Conservation (phyloP, 306 rosid genomes). For the Prunus fruticosa region DNA sequence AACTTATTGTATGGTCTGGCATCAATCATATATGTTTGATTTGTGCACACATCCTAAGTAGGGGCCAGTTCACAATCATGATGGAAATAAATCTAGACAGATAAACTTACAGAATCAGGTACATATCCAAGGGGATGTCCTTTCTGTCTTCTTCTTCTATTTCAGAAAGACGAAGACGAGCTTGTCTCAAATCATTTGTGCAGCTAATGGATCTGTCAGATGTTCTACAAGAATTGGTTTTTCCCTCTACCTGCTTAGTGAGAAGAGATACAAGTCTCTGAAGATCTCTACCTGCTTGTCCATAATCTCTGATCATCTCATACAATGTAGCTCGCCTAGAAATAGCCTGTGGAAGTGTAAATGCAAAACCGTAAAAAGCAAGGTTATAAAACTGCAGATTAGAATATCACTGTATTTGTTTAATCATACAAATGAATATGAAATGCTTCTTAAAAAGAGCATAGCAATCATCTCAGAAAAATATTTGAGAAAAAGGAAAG, state of each 20-base stretch:
- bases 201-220: constrained; percentile 56
- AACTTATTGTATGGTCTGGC: neutral
- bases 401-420: no score
- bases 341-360: constrained; percentile 63
- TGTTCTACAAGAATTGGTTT: constrained; percentile 41
- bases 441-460: no score
- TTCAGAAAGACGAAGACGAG: constrained; percentile 63
- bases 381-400: neutral
- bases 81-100: neutral
- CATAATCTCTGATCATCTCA: constrained; percentile 89
- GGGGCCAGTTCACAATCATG: neutral
- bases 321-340: constrained; percentile 80
- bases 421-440: no score
- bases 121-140: constrained; percentile 86
- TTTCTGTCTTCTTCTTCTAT: constrained; percentile 83
- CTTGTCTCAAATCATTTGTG: constrained; percentile 77
- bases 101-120: constrained; percentile 83
- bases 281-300: constrained; percentile 80
- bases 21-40: neutral
- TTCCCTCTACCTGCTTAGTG: constrained; percentile 53
- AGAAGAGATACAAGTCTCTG: constrained; percentile 65
- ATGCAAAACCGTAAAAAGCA: constrained; percentile 1
- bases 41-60: neutral
- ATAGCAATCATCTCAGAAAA: no score
- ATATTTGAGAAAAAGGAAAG: neutral